phyloP scores from a whole-genome alignment of 306 rosid species.

The Dalbergia cultrata region DNA sequence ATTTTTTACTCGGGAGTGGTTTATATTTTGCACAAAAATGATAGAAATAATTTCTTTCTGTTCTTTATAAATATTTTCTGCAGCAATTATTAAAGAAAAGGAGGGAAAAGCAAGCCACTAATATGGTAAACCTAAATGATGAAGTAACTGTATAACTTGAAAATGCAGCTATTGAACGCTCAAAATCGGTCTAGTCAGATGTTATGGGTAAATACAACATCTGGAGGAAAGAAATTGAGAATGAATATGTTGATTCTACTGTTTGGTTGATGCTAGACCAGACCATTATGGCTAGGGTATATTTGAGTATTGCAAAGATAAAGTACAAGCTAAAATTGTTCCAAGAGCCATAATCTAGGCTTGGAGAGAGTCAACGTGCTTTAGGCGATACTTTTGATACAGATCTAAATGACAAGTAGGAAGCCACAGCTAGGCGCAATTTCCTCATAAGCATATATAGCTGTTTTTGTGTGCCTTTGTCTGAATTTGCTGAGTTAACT shows the following conservation, averaged over 20 bases:
- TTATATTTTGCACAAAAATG: not conserved
- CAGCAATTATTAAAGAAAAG: conserved; percentile 83
- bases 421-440: conserved; percentile 23
- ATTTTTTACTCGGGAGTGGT: not conserved
- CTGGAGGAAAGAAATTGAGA: conserved; percentile 92
- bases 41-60: conserved; percentile 29
- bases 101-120: conserved; percentile 76
- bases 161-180: conserved; percentile 87
- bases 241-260: conserved; percentile 74
- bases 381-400: conserved; percentile 81
- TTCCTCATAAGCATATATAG: conserved; percentile 17
- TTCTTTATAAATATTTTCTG: conserved; percentile 49
- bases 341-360: conserved; percentile 64
- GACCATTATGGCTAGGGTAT: conserved; percentile 90
- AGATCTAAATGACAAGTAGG: conserved; percentile 77
- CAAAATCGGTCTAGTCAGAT: conserved; percentile 79
- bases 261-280: conserved; percentile 93
- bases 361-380: conserved; percentile 75
- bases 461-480: conserved; percentile 9
- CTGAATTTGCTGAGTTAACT: conserved; percentile 39
- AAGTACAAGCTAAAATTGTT: conserved; percentile 63
- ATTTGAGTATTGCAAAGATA: conserved; percentile 80
- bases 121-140: conserved; percentile 67
- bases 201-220: conserved; percentile 88
- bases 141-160: conserved; percentile 79